phyloP scores from a whole-genome alignment of 768 basidiomycete species.

The Boletus insuetus region DNA sequence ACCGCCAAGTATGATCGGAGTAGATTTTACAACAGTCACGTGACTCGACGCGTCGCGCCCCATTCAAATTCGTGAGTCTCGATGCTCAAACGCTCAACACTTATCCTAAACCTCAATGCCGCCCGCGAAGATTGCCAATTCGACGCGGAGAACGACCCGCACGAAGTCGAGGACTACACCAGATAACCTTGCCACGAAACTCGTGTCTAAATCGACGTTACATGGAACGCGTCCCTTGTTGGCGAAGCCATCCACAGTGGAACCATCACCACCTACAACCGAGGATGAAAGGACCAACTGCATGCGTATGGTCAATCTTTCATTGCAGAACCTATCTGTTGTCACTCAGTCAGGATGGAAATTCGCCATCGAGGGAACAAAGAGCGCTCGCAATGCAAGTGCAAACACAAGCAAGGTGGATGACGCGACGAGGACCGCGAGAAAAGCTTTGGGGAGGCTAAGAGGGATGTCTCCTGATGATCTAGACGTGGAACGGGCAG shows the following conservation, averaged over 20 bases:
- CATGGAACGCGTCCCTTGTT: slow-evolving; percentile 25
- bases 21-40: slow-evolving; percentile 1
- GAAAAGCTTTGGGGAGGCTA: slow-evolving; percentile 45
- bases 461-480: slow-evolving; percentile 44
- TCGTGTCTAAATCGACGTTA: slow-evolving; percentile 8
- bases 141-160: slow-evolving; percentile 12
- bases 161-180: slow-evolving; percentile 6
- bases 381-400: slow-evolving; percentile 17
- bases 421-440: slow-evolving; percentile 34
- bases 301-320: slow-evolving; percentile 65
- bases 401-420: slow-evolving; percentile 35
- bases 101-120: slow-evolving; percentile 8
- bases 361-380: slow-evolving; percentile 22
- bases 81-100: no score
- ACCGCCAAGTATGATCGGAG: no score
- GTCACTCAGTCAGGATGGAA: slow-evolving; percentile 64
- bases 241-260: slow-evolving; percentile 17
- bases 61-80: no score
- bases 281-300: slow-evolving; percentile 42
- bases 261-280: not conserved
- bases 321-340: slow-evolving; percentile 55
- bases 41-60: slow-evolving; percentile 7
- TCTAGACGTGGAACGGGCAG: slow-evolving; percentile 72
- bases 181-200: slow-evolving; percentile 11
- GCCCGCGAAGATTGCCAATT: slow-evolving; percentile 1